These are phyloP conservation scores for Colletotrichum eremochloae DNA, from an alignment of 2,329 filamentous ascomycete species.

Conservation along the genomic window DNA sequence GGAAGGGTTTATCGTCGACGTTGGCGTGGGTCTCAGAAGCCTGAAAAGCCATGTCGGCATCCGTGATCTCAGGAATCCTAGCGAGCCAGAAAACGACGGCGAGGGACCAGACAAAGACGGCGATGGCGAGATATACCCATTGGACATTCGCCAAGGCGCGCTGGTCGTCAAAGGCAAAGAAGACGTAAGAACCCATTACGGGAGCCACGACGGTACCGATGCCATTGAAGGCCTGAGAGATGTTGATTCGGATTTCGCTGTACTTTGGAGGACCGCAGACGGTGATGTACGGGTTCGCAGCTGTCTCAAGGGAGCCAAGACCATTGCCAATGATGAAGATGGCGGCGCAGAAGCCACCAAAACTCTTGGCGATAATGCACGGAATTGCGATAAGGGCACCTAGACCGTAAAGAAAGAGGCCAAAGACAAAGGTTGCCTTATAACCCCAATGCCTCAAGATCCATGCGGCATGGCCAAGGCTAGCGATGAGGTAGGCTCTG, in stretches of 20 bases:
- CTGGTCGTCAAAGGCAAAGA: conserved; percentile 68
- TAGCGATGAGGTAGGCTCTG: conserved; percentile 55
- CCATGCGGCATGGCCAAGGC: conserved; percentile 56
- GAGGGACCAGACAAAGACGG: conserved; percentile 76
- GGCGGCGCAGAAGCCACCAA: conserved; percentile 79
- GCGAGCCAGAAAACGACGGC: conserved; percentile 76
- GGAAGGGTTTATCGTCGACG: conserved; percentile 65
- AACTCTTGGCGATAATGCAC: conserved; percentile 58
- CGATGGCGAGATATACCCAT: conserved; percentile 82
- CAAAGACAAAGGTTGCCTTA: conserved; percentile 60
- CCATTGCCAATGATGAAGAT: conserved; percentile 83
- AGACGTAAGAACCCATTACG: conserved; percentile 78
- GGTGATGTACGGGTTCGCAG: conserved; percentile 76
- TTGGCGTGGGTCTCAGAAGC: conserved; percentile 59
- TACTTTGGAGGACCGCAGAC: conserved; percentile 67
- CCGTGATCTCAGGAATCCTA: conserved; percentile 78
- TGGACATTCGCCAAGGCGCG: conserved; percentile 74
- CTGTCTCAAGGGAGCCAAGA: conserved; percentile 80
- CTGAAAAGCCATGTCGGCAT: conserved; percentile 74
- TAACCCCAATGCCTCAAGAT: conserved; percentile 59
- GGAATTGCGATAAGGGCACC: conserved; percentile 70
- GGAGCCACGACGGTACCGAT: conserved; percentile 73
- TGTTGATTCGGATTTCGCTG: conserved; percentile 65
- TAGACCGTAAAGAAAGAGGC: conserved; percentile 75
- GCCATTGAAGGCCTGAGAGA: conserved; percentile 67